phyloP scores from a whole-genome alignment of 108 stramenopile species.

The Discostella stelligeroides region DNA sequence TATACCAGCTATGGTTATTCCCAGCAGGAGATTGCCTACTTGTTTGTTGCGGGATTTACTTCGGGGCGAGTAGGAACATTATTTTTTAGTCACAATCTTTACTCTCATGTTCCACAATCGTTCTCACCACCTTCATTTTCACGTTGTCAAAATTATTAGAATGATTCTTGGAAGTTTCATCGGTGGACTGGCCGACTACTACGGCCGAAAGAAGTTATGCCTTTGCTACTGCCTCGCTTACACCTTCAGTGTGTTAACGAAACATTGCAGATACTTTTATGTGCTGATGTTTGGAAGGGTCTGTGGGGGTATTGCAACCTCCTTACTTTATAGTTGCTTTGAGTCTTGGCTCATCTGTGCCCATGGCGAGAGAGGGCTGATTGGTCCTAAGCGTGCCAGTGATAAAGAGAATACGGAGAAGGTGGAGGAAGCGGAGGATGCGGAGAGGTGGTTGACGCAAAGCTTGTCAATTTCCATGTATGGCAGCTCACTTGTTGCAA shows the following conservation, averaged over 20 bases:
- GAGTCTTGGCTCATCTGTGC: constrained; percentile 69
- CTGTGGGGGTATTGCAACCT: constrained; percentile 67
- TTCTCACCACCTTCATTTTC: no score
- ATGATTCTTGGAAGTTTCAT: constrained; percentile 73
- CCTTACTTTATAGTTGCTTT: constrained; percentile 59
- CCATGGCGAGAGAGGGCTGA: constrained; percentile 40
- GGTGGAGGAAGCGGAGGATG: no score
- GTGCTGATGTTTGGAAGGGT: no score
- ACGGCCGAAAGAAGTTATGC: constrained; percentile 57
- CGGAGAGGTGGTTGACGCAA: constrained; percentile 60
- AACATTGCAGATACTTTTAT: constrained; percentile 44
- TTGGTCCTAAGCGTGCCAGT: no score
- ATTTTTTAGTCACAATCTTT: no score
- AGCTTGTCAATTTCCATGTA: constrained; percentile 88
- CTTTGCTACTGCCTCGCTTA: no score
- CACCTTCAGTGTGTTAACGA: no score
- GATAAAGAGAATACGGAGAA: no score
- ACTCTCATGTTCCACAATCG: no score
- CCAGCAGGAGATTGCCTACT: constrained; percentile 82
- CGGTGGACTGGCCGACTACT: constrained; percentile 66
- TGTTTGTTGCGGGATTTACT: constrained; percentile 89
- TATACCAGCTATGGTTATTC: constrained; percentile 89
- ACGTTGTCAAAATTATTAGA: constrained; percentile 79
- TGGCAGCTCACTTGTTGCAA: constrained; percentile 92
- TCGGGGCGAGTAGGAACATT: no score